Conservation (phyloP, 495 filamentous ascomycete genomes). For the Trichoderma orchidacearum region DNA sequence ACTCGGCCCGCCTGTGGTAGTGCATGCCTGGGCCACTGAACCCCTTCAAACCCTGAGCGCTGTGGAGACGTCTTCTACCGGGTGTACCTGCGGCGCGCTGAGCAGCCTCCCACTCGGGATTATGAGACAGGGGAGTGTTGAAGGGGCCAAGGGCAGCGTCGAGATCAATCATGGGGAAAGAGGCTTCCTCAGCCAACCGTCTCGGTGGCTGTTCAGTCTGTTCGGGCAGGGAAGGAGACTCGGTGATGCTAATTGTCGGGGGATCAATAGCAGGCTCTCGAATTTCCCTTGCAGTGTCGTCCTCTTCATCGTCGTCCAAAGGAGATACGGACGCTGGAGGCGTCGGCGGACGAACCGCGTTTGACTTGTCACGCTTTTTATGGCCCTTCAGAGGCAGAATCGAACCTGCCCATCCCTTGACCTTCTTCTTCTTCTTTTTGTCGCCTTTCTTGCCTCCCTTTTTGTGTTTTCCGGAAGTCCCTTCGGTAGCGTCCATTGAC, state of each 20-base stretch:
- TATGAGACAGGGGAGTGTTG: conserved; percentile 57
- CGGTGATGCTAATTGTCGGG: background rate
- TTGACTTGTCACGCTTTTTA: conserved; percentile 22
- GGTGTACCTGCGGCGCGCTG: conserved; percentile 36
- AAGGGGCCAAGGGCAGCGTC: conserved; percentile 93
- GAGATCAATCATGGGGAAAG: conserved; percentile 78
- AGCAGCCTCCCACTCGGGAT: conserved; percentile 41
- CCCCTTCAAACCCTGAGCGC: conserved; percentile 62
- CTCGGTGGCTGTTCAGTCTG: background rate
- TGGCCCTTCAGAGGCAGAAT: conserved; percentile 54
- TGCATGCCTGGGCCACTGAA: conserved; percentile 75
- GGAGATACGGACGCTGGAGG: conserved; percentile 4
- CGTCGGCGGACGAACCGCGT: background rate
- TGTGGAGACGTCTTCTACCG: conserved; percentile 72
- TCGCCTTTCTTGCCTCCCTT: background rate
- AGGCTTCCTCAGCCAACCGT: conserved; percentile 35
- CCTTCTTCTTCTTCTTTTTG: conserved; percentile 53
- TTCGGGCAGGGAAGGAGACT: background rate
- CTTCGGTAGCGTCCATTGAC: background rate
- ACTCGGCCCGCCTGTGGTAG: conserved; percentile 83
- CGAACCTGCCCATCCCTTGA: conserved; percentile 68
- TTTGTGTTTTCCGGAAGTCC: conserved; percentile 8
- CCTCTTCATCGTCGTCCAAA: conserved; percentile 7
- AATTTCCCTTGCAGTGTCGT: background rate
- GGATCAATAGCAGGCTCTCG: background rate